A percentile compares a stretch with the other conserved stretches of the same genome.
Evolutionary conservation across 169 alveolate species (phyloP).

Genomic region (Cystoisospora suis): DNA sequence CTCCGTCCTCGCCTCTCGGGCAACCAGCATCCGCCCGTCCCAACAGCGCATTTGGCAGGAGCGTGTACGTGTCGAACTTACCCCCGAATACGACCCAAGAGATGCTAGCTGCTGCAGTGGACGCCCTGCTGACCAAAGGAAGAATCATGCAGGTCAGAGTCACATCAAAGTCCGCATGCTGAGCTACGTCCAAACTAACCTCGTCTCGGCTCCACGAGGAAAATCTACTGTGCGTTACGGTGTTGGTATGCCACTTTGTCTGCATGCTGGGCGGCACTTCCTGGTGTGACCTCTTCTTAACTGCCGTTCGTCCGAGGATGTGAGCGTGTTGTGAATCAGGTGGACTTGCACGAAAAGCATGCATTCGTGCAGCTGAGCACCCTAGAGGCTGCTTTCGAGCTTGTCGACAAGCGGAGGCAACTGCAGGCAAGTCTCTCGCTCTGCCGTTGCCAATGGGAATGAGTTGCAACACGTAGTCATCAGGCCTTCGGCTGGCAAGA

Average conservation of each 20-base stretch:
- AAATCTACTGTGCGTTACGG: no score
- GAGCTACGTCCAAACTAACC: no score
- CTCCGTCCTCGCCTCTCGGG: background rate
- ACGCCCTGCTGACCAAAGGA: constrained; percentile 7
- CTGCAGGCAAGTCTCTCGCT: constrained; percentile 22
- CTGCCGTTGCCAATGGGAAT: background rate
- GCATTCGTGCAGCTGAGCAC: constrained; percentile 59
- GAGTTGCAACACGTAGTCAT: background rate
- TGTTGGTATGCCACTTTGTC: background rate
- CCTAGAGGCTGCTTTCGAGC: constrained; percentile 51
- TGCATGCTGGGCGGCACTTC: background rate
- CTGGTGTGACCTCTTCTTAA: background rate
- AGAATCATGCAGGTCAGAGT: constrained; percentile 24
- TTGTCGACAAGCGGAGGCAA: constrained; percentile 49
- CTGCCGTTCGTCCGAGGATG: background rate
- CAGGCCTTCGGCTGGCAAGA: no score
- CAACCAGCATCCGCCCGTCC: constrained; percentile 28
- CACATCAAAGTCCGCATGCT: no score
- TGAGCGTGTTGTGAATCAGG: background rate
- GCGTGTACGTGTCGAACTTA: constrained; percentile 39
- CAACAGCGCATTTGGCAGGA: constrained; percentile 46
- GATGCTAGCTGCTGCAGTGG: constrained; percentile 11
- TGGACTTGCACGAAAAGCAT: constrained; percentile 49
- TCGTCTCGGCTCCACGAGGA: no score
- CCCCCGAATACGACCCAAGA: constrained; percentile 42